These are phyloP conservation scores for Xylaria longipes DNA, from an alignment of 495 filamentous ascomycete genomes.

Conservation along the genomic window DNA sequence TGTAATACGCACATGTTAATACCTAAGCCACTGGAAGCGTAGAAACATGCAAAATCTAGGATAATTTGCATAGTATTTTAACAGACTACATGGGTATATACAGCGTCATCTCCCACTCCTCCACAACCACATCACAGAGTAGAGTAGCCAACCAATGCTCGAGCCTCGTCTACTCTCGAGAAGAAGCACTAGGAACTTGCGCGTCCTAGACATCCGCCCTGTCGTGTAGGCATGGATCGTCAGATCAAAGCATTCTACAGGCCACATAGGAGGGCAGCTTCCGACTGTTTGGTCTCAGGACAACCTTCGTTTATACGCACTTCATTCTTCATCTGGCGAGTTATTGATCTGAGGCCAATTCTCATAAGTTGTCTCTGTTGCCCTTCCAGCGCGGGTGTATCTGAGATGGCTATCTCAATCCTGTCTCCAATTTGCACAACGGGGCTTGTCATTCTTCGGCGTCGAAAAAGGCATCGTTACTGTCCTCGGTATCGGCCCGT, in stretches of 20 bases:
- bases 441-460: conserved; percentile 27
- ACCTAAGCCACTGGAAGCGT: no score
- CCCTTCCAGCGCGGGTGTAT: neutral
- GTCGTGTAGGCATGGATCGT: neutral
- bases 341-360: neutral
- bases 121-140: neutral
- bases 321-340: neutral
- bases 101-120: neutral
- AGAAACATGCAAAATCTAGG: neutral
- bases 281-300: neutral
- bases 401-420: neutral
- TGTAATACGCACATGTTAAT: neutral
- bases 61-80: conserved; percentile 14
- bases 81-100: conserved; percentile 26
- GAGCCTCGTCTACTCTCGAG: neutral
- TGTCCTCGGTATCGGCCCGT: conserved; percentile 32
- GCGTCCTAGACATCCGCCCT: neutral
- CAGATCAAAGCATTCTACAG: neutral
- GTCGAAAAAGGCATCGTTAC: conserved; percentile 38
- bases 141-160: neutral
- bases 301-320: neutral
- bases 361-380: neutral
- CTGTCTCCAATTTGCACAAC: no score
- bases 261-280: neutral
- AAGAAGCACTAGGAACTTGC: neutral